Base-by-base conservation (phyloP, 2,329 filamentous ascomycete genomes). In the Fusarium staphyleae region DNA sequence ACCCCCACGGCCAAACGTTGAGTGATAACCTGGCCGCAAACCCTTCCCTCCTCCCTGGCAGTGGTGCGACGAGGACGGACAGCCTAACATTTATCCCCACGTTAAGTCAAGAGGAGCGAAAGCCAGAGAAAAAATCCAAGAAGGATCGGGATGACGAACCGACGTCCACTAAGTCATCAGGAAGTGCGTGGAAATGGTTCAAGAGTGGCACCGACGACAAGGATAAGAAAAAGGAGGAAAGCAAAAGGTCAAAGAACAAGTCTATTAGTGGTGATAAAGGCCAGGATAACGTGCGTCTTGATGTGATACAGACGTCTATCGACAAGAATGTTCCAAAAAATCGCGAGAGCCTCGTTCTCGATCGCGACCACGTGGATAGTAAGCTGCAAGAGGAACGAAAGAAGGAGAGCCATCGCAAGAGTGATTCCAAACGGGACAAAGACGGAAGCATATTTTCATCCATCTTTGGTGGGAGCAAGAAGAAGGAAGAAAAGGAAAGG, bases 371-470 rank as follows among this genome's bases (percentile, higher is more conserved):
- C 55, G 73, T 88, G 46, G 88, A 91, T 60, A 78, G 76, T 57
- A 91, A 88, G 69, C 75, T 95, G 7, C 86, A 92, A 52, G 89
- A 91, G 61, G 91, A 96, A 67, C 84, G 90, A 36, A 93, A 88
- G 74, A 96, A 95, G 71, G 88, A 92, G 62, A 87, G 84, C 65
- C 82, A 78, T 58, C 86, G 91, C 36, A 95, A 92, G 70, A 83
- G 86, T 4, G 88, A 88, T 26, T 81, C 87, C 15, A 96, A 93
- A 75, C 96, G 93, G 71, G 93, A 97, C 63, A 96, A 96, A 69
- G 91, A 96, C 56, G 87, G 92, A 7, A 92, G 93, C 59, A 81
- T 98, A n/a, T 93, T 99, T 64, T 93, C 92, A 0, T 95, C 92
- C 1, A 87, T 99, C 48, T 98, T 99, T 69, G 91, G 92, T 13